Percentiles rank a stretch among this genome's conserved stretches.
These are phyloP conservation scores for Saussurea involucrata DNA, from an alignment of 129 eudicot genomes.

Conservation along the genomic window DNA sequence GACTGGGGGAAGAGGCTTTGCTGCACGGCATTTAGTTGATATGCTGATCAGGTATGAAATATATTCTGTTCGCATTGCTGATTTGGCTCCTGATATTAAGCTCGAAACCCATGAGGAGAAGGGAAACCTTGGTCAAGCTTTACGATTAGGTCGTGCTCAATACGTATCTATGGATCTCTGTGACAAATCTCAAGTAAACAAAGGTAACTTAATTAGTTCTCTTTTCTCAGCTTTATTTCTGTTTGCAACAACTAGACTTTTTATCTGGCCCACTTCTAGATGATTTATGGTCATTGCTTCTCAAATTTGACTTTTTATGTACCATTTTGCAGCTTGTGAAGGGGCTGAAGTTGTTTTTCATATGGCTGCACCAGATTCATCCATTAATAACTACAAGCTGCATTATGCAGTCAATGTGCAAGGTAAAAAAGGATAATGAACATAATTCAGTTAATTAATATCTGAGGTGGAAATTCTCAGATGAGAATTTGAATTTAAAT, in stretches of 20 bases:
- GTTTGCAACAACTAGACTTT: slow-evolving; percentile 2
- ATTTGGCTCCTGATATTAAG: slow-evolving; percentile 56
- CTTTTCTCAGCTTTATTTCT: not conserved
- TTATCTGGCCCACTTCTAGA: not conserved
- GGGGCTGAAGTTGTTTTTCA: slow-evolving; percentile 97
- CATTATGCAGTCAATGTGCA: slow-evolving; percentile 80
- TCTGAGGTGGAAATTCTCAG: not conserved
- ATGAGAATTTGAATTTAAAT: not conserved
- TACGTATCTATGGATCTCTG: slow-evolving; percentile 80
- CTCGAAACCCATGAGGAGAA: slow-evolving; percentile 63
- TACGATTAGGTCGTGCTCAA: slow-evolving; percentile 65
- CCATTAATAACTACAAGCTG: slow-evolving; percentile 77
- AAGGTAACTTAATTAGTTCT: slow-evolving; percentile 39
- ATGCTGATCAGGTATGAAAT: slow-evolving; percentile 76
- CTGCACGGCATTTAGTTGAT: slow-evolving; percentile 89
- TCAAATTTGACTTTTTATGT: slow-evolving; percentile 3
- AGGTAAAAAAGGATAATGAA: slow-evolving; percentile 42
- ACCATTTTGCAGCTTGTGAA: slow-evolving; percentile 58
- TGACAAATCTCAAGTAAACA: slow-evolving; percentile 69
- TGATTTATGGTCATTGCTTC: slow-evolving; percentile 12
- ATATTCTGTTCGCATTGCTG: slow-evolving; percentile 74
- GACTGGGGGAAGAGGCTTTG: slow-evolving; percentile 97
- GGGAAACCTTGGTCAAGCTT: slow-evolving; percentile 67
- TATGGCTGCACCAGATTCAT: slow-evolving; percentile 97
- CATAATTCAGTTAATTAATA: not conserved